These are phyloP conservation scores for Trypanosoma theileri DNA, from an alignment of 208 protist genomes.

Conservation along the genomic window DNA sequence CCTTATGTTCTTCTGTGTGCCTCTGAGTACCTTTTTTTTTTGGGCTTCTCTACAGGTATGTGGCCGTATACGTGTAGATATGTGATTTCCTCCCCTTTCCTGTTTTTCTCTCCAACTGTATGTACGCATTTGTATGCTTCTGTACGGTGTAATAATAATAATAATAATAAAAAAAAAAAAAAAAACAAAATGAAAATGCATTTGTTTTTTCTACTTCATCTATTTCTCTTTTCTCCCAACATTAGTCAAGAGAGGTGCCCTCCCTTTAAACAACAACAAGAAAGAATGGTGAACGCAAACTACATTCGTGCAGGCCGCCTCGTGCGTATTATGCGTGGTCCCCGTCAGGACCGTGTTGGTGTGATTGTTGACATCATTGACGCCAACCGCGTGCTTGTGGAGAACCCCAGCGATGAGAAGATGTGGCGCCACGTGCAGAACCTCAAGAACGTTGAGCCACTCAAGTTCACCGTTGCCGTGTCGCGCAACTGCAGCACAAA, in stretches of 20 bases:
- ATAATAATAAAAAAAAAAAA: no score
- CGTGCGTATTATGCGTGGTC: slow-evolving; percentile 51
- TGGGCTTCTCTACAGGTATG: neutral
- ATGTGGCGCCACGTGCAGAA: slow-evolving; percentile 92
- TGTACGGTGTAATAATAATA: no score
- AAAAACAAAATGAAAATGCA: no score
- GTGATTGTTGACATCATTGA: slow-evolving; percentile 89
- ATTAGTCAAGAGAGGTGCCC: no score
- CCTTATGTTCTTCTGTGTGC: slow-evolving; percentile 1
- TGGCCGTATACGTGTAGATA: neutral
- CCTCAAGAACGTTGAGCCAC: slow-evolving; percentile 86
- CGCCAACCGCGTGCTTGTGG: slow-evolving; percentile 87
- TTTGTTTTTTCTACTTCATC: no score
- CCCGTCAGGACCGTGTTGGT: slow-evolving; percentile 40
- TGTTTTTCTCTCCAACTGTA: no score
- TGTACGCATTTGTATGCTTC: no score
- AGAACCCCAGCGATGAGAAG: slow-evolving; percentile 88
- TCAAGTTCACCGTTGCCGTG: slow-evolving; percentile 66
- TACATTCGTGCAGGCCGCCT: slow-evolving; percentile 52
- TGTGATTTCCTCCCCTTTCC: neutral
- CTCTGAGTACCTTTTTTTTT: slow-evolving; percentile 9
- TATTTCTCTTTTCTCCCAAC: no score
- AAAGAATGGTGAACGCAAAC: slow-evolving; percentile 43
- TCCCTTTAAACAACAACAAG: slow-evolving; percentile 8
- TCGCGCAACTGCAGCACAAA: slow-evolving; percentile 75